A percentile compares a stretch with the other conserved stretches of the same genome.
phyloP scores from a whole-genome alignment of 441 rosid species.

The Rhodomyrtus psidioides region DNA sequence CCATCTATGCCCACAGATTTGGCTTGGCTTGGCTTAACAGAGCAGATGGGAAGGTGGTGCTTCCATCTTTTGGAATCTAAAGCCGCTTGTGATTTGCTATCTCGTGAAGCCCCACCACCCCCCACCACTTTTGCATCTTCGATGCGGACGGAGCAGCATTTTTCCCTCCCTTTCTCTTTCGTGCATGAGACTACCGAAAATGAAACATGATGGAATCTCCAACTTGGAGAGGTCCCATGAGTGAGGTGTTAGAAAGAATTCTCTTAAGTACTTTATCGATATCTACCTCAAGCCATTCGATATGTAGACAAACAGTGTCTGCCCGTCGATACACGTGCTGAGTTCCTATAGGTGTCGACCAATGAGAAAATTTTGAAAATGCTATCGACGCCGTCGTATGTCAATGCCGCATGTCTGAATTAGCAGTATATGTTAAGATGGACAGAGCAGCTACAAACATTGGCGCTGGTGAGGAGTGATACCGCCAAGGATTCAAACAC shows the following conservation, averaged over 20 bases:
- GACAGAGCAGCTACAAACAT: too few relatives aligned
- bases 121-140: not conserved
- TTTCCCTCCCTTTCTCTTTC: not conserved
- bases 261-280: not conserved
- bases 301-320: not conserved
- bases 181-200: not conserved
- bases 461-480: too few relatives aligned
- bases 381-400: too few relatives aligned
- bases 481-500: too few relatives aligned
- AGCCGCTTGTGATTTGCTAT: not conserved
- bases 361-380: too few relatives aligned
- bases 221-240: not conserved
- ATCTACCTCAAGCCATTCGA: not conserved
- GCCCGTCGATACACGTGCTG: too few relatives aligned
- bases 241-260: not conserved
- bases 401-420: too few relatives aligned
- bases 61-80: not conserved
- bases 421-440: too few relatives aligned
- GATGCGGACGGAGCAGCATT: not conserved
- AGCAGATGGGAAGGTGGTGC: not conserved
- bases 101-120: not conserved
- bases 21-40: too few relatives aligned
- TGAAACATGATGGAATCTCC: not conserved
- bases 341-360: too few relatives aligned
- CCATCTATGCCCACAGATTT: not conserved